Evolutionary conservation across 495 filamentous ascomycete species (phyloP), one percentile per base, ranked within the genome.

Genomic region (Aspergillus sclerotiicarbonarius): DNA sequence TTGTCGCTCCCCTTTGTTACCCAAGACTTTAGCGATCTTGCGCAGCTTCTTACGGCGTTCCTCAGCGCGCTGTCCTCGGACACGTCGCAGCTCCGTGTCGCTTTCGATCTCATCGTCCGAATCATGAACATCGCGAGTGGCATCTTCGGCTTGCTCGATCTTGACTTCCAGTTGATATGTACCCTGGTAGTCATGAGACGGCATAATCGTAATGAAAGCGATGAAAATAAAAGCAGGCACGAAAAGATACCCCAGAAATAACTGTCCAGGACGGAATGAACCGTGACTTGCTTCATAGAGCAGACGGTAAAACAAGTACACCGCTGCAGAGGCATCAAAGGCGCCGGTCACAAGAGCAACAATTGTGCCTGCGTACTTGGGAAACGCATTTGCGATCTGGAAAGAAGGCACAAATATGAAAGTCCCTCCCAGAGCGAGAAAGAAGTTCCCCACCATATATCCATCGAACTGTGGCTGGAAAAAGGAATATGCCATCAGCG

Each of bases 331-430:
- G 0, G 87, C 86, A 63, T 90, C 87, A 63, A 89, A 90, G 6
- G 86, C 85, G 18, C 87, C 87, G 5, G 87, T 90, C 1, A 90
- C 76, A 0, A 89, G 67, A 0, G 87, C 85, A 6, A 90, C 82
- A 50, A 90, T 85, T 2, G 84, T 70, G 2, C 87, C 87, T 0
- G 85, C 84, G 65, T 86, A 72, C 56, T 73, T 76, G 1, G 87
- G 87, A 60, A 90, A 89, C 0, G 87, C 84, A 63, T 90, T 88
- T 37, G 83, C 83, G 43, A 90, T 81, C 64, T 89, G 86, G 61
- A 88, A 90, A 7, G 82, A 84, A 0, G 87, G 82, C 20, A 89
- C 85, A 66, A 90, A 89, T 30, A 88, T 76, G 62, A 87, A 88
- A 0, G 86, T 85, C 0, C 87, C 87, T 35, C 84, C 86, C 16